Evolutionary conservation across 2,329 filamentous ascomycete species (phyloP).

Genomic region (Fusarium sacchari): DNA sequence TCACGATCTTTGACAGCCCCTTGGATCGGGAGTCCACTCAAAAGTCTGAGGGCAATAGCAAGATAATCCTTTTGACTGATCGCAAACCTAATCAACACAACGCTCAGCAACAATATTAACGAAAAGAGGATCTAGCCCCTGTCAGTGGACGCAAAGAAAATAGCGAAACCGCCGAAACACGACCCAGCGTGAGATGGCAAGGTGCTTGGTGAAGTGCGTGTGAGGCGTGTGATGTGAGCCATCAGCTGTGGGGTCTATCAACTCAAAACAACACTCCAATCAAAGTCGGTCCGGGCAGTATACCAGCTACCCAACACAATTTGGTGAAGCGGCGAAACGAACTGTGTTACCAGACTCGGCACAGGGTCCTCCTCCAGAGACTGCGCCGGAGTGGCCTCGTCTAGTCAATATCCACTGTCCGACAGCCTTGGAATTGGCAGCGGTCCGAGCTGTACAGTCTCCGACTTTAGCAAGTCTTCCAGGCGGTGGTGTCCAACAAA

Average conservation of each 20-base stretch:
- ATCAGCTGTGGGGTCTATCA: no score
- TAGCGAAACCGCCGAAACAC: neutral
- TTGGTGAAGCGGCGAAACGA: neutral
- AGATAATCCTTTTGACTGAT: neutral
- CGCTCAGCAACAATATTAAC: neutral
- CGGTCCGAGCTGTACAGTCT: neutral
- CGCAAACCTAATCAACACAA: neutral
- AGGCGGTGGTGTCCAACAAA: neutral
- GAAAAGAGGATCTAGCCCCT: neutral
- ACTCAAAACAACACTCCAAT: no score
- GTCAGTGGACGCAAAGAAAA: neutral
- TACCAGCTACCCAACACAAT: no score
- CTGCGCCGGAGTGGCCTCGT: slow-evolving; percentile 4
- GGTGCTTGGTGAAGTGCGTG: neutral
- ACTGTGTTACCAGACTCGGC: neutral
- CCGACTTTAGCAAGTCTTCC: neutral
- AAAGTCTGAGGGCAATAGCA: neutral
- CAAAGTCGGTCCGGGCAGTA: no score
- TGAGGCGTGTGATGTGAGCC: no score
- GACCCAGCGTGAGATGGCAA: neutral
- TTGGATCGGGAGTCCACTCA: neutral
- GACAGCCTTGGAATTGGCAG: neutral
- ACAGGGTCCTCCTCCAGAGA: neutral
- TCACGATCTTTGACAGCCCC: neutral
- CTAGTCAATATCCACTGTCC: neutral